Evolutionary conservation across 1,139 yeast species (phyloP), one percentile per base, ranked within the genome.

Genomic region (Tardiomyces depauwii): DNA sequence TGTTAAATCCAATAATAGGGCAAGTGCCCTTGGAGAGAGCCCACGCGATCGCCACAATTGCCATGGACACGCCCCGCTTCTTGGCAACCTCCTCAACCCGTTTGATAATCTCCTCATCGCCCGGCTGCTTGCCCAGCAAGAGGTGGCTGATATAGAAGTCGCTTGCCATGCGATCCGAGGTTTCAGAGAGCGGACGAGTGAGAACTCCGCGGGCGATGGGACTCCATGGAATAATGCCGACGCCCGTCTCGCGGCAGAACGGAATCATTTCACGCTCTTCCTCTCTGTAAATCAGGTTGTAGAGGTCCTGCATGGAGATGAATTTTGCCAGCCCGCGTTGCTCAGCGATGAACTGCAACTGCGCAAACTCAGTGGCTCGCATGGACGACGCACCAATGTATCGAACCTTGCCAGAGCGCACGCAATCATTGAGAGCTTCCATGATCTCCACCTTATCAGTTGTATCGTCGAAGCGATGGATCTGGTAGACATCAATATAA

Each of bases 401-500:
- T 47, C 80, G 67, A 5, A 71, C 65, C 33, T 62, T 59, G 1
- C 82, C 82, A 23, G 62, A 52, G 49, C 68, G 69, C 25, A 77
- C 75, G 36, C 74, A 66, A 53, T 73, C 77, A 53, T 77, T 73
- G 51, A 78, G 63, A 1, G 80, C 73, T 51, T 61, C 67, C 81
- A 78, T 76, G 40, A 71, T 71, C 53, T 78, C 82, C 47, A n/a
- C 45, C 36, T 43, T 44, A 32, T 48, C 47, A 19, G 46, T 44
- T 19, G 40, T 19, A 18, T 45, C 38, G 40, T 50, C 53, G 21
- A 49, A 28, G 4, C 53, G 42, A 44, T 48, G 51, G 43, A 50
- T 50, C 39, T 50, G 47, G 1, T 85, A 84, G 53, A 85, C 68
- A 61, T 87, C 95, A 52, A 87, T 65, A 58, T 84, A 84, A 0